Percentiles rank a stretch among this genome's conserved stretches.
phyloP scores from a whole-genome alignment of 306 rosid genomes.

The Gastrolobium bilobum region DNA sequence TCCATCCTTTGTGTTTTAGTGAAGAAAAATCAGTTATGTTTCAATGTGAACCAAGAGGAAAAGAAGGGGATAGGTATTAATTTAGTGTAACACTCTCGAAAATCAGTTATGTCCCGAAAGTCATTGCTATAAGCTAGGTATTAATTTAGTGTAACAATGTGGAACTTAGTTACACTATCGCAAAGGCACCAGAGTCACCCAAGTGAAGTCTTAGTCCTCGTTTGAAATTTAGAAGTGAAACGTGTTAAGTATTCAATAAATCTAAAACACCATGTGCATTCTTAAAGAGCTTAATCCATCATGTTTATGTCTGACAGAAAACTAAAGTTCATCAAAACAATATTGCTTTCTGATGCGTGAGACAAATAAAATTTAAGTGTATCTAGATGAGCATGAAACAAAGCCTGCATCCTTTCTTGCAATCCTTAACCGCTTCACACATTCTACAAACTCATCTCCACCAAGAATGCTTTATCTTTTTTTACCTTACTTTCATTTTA shows the following conservation, averaged over 20 bases:
- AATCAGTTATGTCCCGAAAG: too few relatives aligned
- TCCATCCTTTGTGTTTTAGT: conserved; percentile 31
- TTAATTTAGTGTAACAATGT: conserved; percentile 4
- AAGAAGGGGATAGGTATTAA: too few relatives aligned
- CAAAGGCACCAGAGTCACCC: not conserved
- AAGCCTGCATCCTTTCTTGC: conserved; percentile 62
- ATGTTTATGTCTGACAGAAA: conserved; percentile 10
- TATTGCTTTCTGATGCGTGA: conserved; percentile 14
- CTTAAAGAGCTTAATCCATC: conserved; percentile 22
- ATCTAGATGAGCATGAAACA: conserved; percentile 51
- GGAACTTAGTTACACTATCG: not conserved
- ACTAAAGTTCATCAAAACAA: conserved; percentile 33
- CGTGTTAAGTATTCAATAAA: conserved; percentile 1
- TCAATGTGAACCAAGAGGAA: conserved; percentile 24
- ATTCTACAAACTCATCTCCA: conserved; percentile 68
- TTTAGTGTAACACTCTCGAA: too few relatives aligned
- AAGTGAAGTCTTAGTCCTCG: not conserved
- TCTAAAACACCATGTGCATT: conserved; percentile 39
- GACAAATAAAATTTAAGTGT: conserved; percentile 11
- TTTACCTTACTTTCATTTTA: too few relatives aligned
- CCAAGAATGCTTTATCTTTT: too few relatives aligned
- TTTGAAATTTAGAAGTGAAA: conserved; percentile 36
- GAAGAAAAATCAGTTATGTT: conserved; percentile 23
- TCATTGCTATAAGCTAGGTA: conserved; percentile 36
- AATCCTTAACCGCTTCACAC: conserved; percentile 90